These are phyloP conservation scores for Emergomyces orientalis DNA, from an alignment of 2,329 filamentous ascomycete species.

Conservation along the genomic window DNA sequence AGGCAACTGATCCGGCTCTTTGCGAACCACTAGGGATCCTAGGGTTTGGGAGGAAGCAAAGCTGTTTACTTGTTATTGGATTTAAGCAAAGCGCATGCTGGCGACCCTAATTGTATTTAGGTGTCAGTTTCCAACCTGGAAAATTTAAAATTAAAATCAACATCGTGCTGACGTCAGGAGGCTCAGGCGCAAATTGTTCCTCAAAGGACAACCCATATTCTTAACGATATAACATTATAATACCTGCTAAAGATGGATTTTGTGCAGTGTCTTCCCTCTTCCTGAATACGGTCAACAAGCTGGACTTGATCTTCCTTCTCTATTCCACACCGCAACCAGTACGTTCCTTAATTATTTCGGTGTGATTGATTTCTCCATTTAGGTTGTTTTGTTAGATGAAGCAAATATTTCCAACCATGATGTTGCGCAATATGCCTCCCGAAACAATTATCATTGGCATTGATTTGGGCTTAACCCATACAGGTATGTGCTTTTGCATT, in stretches of 20 bases:
- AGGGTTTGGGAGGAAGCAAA: neutral
- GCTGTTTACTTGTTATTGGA: neutral
- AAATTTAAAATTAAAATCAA: neutral
- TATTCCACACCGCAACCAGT: neutral
- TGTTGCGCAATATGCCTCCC: neutral
- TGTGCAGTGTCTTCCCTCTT: neutral
- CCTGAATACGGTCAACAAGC: neutral
- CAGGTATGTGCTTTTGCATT: neutral
- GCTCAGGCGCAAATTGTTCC: neutral
- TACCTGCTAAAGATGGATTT: neutral
- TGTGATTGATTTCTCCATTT: neutral
- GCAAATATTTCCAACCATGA: neutral
- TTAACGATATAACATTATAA: neutral
- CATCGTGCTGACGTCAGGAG: neutral
- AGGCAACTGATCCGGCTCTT: neutral
- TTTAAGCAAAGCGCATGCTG: neutral
- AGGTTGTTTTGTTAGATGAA: neutral
- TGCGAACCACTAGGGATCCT: neutral
- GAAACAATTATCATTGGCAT: constrained; percentile 7
- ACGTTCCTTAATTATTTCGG: neutral
- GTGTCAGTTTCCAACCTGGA: neutral
- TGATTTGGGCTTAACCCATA: constrained; percentile 5
- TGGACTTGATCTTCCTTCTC: neutral
- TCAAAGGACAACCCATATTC: neutral
- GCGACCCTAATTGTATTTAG: neutral